Conservation (phyloP, 139 green algal species). For the Haematococcus sp. region DNA sequence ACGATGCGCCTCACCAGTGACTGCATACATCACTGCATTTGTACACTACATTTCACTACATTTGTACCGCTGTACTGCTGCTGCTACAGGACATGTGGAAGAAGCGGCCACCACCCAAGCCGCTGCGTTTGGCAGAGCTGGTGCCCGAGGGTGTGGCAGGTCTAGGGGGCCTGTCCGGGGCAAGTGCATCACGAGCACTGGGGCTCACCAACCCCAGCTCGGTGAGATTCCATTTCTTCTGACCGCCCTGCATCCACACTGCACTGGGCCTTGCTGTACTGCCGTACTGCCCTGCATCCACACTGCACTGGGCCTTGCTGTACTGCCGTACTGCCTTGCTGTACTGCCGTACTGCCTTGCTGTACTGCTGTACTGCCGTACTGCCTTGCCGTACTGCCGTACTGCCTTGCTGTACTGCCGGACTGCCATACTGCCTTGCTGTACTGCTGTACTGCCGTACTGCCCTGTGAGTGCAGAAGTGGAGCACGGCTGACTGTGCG, state of each 20-base stretch:
- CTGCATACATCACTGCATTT: too few relatives aligned
- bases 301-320: too few relatives aligned
- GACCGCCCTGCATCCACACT: too few relatives aligned
- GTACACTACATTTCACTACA: too few relatives aligned
- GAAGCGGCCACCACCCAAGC: constrained; percentile 56
- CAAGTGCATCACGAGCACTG: constrained; percentile 21
- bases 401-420: neutral
- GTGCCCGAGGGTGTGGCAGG: constrained; percentile 23
- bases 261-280: too few relatives aligned
- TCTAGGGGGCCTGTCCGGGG: neutral
- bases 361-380: too few relatives aligned
- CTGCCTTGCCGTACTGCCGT: neutral
- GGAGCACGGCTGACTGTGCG: constrained; percentile 52
- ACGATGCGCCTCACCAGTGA: too few relatives aligned
- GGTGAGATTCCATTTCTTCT: constrained; percentile 8
- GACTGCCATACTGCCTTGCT: neutral
- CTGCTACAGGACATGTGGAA: constrained; percentile 75
- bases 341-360: neutral
- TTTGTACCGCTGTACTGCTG: too few relatives aligned
- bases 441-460: too few relatives aligned
- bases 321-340: neutral
- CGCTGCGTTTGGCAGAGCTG: constrained; percentile 50
- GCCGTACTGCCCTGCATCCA: too few relatives aligned
- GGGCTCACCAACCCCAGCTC: constrained; percentile 57
- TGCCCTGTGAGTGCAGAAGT: too few relatives aligned